Percentiles rank a stretch among this genome's conserved stretches.
Conservation (phyloP, 2,329 filamentous ascomycete species). For the Colletotrichum sublineola region DNA sequence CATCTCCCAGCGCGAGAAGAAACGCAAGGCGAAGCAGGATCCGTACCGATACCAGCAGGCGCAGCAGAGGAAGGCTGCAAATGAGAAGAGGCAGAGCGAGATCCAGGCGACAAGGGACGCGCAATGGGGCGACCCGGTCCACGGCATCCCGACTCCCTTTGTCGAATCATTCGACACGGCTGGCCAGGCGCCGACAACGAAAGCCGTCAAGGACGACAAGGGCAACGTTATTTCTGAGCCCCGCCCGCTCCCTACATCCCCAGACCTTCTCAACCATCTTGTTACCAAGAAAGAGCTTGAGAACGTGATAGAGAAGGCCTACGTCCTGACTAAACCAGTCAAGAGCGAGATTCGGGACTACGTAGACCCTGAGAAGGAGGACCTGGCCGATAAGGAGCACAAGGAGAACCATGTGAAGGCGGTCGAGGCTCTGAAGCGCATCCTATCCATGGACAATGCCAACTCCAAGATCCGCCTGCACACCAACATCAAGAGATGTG, state of each 20-base stretch:
- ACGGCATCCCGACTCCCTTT: conserved; percentile 84
- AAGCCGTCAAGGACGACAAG: conserved; percentile 55
- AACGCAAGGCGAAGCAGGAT: conserved; percentile 77
- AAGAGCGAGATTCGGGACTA: conserved; percentile 49
- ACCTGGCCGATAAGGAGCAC: conserved; percentile 58
- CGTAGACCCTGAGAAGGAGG: conserved; percentile 57
- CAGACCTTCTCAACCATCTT: conserved; percentile 79
- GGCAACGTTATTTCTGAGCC: conserved; percentile 57
- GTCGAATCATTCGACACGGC: conserved; percentile 83
- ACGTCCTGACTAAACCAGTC: conserved; percentile 74
- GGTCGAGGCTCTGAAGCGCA: conserved; percentile 81
- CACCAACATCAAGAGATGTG: conserved; percentile 85
- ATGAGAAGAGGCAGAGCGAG: conserved; percentile 79
- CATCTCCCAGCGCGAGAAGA: conserved; percentile 72
- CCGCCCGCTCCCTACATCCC: conserved; percentile 60
- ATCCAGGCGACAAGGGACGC: conserved; percentile 75
- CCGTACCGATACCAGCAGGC: conserved; percentile 87
- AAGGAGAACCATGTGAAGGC: conserved; percentile 74
- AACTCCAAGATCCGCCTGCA: conserved; percentile 83
- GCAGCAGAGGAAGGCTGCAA: conserved; percentile 85
- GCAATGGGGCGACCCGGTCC: conserved; percentile 81
- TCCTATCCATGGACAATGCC: conserved; percentile 81
- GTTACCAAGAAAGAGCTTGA: conserved; percentile 77
- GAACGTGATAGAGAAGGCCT: conserved; percentile 75
- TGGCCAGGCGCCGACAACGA: conserved; percentile 59